Conservation (phyloP, 208 protist genomes). For the Naegleria fowleri region DNA sequence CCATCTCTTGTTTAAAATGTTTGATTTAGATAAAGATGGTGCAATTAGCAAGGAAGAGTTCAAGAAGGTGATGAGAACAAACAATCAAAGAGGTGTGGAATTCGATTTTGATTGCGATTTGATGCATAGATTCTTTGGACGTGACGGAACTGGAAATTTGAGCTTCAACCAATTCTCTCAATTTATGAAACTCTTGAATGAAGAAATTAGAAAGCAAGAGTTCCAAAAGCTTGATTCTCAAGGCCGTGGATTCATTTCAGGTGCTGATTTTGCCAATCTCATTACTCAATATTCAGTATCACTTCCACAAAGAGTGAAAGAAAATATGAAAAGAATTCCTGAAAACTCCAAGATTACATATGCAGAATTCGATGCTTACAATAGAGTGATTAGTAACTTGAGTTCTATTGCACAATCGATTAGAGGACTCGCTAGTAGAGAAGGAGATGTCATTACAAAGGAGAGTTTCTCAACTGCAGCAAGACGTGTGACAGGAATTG, state of each 20-base stretch:
- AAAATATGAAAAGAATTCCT: background rate
- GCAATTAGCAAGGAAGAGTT: slow-evolving; percentile 27
- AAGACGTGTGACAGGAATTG: slow-evolving; percentile 22
- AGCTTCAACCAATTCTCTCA: slow-evolving; percentile 27
- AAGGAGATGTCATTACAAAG: slow-evolving; percentile 10
- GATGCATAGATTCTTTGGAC: slow-evolving; percentile 28
- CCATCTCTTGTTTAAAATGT: slow-evolving; percentile 31
- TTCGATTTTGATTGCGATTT: slow-evolving; percentile 30
- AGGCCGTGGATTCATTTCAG: slow-evolving; percentile 1
- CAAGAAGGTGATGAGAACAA: slow-evolving; percentile 12
- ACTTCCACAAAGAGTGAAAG: background rate
- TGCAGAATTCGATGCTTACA: slow-evolving; percentile 32
- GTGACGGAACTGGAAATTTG: background rate
- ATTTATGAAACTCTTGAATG: slow-evolving; percentile 24
- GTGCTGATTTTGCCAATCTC: slow-evolving; percentile 13
- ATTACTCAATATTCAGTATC: background rate
- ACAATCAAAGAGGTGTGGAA: background rate
- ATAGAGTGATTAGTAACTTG: slow-evolving; percentile 22
- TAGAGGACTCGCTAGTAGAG: background rate
- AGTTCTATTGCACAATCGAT: background rate
- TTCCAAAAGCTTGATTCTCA: slow-evolving; percentile 22
- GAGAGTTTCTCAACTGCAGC: background rate
- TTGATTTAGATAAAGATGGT: slow-evolving; percentile 29
- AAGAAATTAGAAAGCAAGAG: slow-evolving; percentile 25
- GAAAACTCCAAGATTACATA: background rate